Conservation (phyloP, 2,329 filamentous ascomycete species). For the Scopulariopsis brevicaulis region DNA sequence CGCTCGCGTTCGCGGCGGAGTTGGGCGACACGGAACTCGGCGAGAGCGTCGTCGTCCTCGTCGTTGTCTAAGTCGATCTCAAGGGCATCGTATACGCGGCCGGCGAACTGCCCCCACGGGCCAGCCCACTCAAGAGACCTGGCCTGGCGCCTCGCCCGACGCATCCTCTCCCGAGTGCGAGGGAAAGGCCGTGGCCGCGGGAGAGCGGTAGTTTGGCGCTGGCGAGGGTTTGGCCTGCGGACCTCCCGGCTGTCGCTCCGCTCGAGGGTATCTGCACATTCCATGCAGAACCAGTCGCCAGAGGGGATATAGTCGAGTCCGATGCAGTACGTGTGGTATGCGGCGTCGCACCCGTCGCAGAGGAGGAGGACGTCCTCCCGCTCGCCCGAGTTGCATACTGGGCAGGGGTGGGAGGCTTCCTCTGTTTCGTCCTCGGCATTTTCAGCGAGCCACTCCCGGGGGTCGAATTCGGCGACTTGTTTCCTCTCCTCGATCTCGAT, state of each 20-base stretch:
- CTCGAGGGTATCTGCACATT: constrained; percentile 50
- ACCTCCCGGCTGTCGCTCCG: constrained; percentile 20
- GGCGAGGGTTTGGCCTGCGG: constrained; percentile 14
- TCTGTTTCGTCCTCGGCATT: constrained; percentile 62
- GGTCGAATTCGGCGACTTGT: constrained; percentile 82
- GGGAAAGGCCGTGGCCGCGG: constrained; percentile 24
- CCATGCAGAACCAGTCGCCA: constrained; percentile 84
- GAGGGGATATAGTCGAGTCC: constrained; percentile 66
- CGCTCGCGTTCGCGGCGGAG: constrained; percentile 37
- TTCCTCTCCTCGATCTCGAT: constrained; percentile 66
- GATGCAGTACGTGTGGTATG: constrained; percentile 87
- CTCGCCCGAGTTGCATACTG: constrained; percentile 71
- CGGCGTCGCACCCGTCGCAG: constrained; percentile 82
- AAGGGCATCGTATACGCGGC: constrained; percentile 52
- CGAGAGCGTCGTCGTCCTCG: constrained; percentile 57
- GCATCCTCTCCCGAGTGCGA: constrained; percentile 46
- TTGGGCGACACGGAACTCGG: constrained; percentile 41
- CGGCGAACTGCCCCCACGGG: constrained; percentile 61
- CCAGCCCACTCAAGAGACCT: constrained; percentile 82
- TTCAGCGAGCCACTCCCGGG: constrained; percentile 61
- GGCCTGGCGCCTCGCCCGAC: constrained; percentile 44
- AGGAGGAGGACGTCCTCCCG: constrained; percentile 77
- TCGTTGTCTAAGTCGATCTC: constrained; percentile 77
- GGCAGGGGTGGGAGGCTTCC: constrained; percentile 59
- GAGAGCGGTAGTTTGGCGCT: neutral